Percentiles rank a stretch among this genome's conserved stretches.
These are phyloP conservation scores for Neurospora sp. DNA, from an alignment of 495 filamentous ascomycete genomes.

Conservation along the genomic window DNA sequence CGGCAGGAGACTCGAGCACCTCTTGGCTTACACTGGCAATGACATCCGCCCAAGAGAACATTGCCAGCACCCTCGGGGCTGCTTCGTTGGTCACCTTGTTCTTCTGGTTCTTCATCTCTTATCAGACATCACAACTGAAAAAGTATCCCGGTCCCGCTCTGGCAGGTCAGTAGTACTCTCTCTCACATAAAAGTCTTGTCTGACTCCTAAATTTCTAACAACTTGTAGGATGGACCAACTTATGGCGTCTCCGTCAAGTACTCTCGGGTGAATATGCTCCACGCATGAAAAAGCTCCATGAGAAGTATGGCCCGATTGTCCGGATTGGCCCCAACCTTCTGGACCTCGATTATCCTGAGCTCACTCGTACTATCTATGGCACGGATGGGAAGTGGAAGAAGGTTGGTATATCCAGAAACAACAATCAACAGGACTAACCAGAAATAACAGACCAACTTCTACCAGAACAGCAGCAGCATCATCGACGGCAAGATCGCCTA, in stretches of 20 bases:
- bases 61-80: background rate
- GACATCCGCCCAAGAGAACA: background rate
- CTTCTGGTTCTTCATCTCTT: conserved; percentile 17
- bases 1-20: background rate
- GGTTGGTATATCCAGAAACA: too few relatives aligned
- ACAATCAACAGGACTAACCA: too few relatives aligned
- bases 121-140: conserved; percentile 16
- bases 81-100: conserved; percentile 4
- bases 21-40: background rate
- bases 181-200: too few relatives aligned
- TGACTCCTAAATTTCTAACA: background rate
- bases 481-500: too few relatives aligned
- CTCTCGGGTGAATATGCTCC: conserved; percentile 13
- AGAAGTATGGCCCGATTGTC: conserved; percentile 28
- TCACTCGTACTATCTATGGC: too few relatives aligned
- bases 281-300: conserved; percentile 23
- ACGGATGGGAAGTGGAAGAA: too few relatives aligned
- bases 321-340: conserved; percentile 27
- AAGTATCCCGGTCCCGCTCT: conserved; percentile 24
- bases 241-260: conserved; percentile 21
- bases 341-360: background rate
- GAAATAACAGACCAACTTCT: too few relatives aligned
- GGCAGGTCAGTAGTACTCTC: conserved; percentile 10
- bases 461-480: too few relatives aligned
- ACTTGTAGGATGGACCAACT: conserved; percentile 19